Evolutionary conservation across 2,329 filamentous ascomycete genomes (phyloP).

Genomic region (Stagonosporopsis tanaceti): DNA sequence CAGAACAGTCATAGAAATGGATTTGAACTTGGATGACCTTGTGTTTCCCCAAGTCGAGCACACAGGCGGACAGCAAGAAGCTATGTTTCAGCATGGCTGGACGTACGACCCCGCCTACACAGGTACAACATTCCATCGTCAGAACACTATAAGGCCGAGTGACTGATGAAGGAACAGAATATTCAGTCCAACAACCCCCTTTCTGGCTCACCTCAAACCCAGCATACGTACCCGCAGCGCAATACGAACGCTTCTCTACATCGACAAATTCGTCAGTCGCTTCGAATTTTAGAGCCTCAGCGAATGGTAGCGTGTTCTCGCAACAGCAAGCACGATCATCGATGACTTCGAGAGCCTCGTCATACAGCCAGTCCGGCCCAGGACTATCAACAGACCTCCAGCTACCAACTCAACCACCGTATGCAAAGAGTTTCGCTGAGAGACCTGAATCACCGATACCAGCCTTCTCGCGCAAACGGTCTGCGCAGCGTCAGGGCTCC

Average conservation of each 20-base stretch:
- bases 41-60: neutral
- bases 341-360: constrained; percentile 33
- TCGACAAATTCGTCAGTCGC: constrained; percentile 32
- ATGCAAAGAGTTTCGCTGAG: constrained; percentile 10
- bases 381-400: constrained; percentile 15
- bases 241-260: constrained; percentile 27
- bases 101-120: neutral
- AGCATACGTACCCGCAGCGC: constrained; percentile 11
- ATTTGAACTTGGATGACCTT: neutral
- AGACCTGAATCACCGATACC: neutral
- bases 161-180: constrained; percentile 20
- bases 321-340: constrained; percentile 28
- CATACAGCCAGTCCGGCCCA: constrained; percentile 24
- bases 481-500: constrained; percentile 14
- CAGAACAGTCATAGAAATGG: neutral
- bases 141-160: neutral
- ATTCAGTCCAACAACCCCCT: constrained; percentile 10
- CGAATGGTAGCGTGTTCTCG: constrained; percentile 31
- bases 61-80: neutral
- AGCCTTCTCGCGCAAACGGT: constrained; percentile 5
- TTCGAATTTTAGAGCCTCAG: constrained; percentile 31
- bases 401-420: constrained; percentile 5
- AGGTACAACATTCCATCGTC: neutral
- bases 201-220: constrained; percentile 19
- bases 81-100: constrained; percentile 1